A percentile compares a stretch with the other conserved stretches of the same genome.
Evolutionary conservation across 2,329 filamentous ascomycete genomes (phyloP).

Genomic region (Xylaria sp.): DNA sequence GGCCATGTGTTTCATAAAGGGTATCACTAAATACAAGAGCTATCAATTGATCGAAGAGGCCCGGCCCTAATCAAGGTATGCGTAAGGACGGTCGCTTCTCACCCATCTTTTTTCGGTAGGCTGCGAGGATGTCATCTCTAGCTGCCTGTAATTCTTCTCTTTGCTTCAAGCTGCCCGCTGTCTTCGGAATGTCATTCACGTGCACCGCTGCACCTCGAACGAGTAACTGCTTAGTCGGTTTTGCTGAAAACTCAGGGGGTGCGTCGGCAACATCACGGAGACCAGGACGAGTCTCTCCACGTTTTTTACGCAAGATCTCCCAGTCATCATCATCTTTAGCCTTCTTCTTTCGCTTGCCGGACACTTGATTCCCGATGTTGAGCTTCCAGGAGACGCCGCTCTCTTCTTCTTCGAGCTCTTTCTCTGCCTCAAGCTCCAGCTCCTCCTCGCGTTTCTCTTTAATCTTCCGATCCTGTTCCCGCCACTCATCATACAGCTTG

Average conservation of each 20-base stretch:
- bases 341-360: constrained; percentile 59
- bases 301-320: constrained; percentile 76
- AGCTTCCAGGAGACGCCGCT: constrained; percentile 62
- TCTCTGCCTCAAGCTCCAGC: constrained; percentile 70
- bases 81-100: constrained; percentile 50
- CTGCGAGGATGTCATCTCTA: constrained; percentile 76
- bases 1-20: constrained; percentile 21
- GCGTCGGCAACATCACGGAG: constrained; percentile 75
- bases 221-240: constrained; percentile 72
- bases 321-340: constrained; percentile 73
- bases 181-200: constrained; percentile 75
- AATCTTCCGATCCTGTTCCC: constrained; percentile 72
- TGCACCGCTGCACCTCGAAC: constrained; percentile 72
- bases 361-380: constrained; percentile 51
- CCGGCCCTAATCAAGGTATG: constrained; percentile 27
- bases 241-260: constrained; percentile 77
- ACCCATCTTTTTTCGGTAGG: constrained; percentile 77
- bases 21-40: constrained; percentile 29
- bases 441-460: constrained; percentile 74
- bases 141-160: constrained; percentile 79
- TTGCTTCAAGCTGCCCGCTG: constrained; percentile 75
- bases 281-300: constrained; percentile 65
- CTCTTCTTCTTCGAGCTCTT: constrained; percentile 69
- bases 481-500: constrained; percentile 82
- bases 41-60: neutral